Evolutionary conservation across 2,329 filamentous ascomycete species (phyloP).

Genomic region (Cephalotrichum gorgonifer): DNA sequence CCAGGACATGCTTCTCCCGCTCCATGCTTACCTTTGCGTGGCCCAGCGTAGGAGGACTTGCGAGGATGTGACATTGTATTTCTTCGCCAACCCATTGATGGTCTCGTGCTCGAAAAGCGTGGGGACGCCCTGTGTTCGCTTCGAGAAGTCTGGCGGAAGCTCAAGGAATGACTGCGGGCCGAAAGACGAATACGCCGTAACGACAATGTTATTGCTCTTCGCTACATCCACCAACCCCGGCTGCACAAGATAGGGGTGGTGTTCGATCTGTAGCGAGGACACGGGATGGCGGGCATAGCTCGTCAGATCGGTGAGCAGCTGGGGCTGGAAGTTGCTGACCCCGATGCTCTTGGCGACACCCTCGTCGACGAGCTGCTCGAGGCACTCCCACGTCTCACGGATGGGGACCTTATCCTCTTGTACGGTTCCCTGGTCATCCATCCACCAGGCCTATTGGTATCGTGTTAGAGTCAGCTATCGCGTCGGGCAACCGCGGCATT

Average conservation of each 20-base stretch:
- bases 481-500: too few relatives aligned
- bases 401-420: constrained; percentile 12
- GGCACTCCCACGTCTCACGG: constrained; percentile 19
- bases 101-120: constrained; percentile 61
- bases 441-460: constrained; percentile 22
- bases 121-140: constrained; percentile 49
- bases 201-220: constrained; percentile 56
- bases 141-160: constrained; percentile 48
- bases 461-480: too few relatives aligned
- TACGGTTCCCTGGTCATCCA: constrained; percentile 11
- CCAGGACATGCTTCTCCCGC: too few relatives aligned
- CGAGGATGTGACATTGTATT: constrained; percentile 61
- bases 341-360: constrained; percentile 28
- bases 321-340: constrained; percentile 54
- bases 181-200: constrained; percentile 80
- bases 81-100: constrained; percentile 57
- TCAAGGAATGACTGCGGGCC: constrained; percentile 71
- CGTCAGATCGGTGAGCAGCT: constrained; percentile 69
- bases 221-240: constrained; percentile 58
- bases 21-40: too few relatives aligned
- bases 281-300: constrained; percentile 65
- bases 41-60: constrained; percentile 77
- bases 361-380: constrained; percentile 16
- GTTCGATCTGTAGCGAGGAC: constrained; percentile 76
- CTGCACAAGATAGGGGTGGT: constrained; percentile 82